phyloP scores from a whole-genome alignment of 2,329 filamentous ascomycete species.

The Zymoseptoria tritici region DNA sequence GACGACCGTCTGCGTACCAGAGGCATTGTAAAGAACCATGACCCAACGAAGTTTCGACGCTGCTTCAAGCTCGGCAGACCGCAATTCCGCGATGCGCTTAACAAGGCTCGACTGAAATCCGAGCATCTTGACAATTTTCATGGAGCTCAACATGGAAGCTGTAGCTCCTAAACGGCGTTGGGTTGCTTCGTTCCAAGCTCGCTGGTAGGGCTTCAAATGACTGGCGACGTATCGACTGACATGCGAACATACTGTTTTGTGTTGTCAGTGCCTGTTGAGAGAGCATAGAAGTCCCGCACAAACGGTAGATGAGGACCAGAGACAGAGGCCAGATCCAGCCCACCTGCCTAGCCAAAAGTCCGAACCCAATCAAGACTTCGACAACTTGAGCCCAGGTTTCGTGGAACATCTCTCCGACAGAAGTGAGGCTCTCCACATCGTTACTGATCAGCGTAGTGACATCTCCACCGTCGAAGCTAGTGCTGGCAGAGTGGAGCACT shows the following conservation, averaged over 20 bases:
- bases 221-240: constrained; percentile 6
- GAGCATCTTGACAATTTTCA: constrained; percentile 7
- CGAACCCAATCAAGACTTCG: constrained; percentile 5
- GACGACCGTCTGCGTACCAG: not conserved
- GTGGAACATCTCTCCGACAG: constrained; percentile 6
- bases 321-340: constrained; percentile 7
- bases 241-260: constrained; percentile 4
- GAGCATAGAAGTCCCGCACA: too few species aligned
- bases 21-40: constrained; percentile 6
- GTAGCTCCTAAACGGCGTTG: constrained; percentile 5
- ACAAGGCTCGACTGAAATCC: not conserved
- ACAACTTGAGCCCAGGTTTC: constrained; percentile 7
- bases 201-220: constrained; percentile 3
- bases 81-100: not conserved
- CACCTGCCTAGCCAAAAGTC: constrained; percentile 1
- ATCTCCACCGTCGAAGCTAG: too few species aligned
- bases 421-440: constrained; percentile 3
- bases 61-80: not conserved
- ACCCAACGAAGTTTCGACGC: constrained; percentile 6
- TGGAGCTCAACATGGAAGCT: not conserved
- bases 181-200: constrained; percentile 7
- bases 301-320: constrained; percentile 3
- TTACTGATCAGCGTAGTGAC: not conserved
- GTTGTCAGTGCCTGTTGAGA: too few species aligned
- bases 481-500: not conserved